Evolutionary conservation across 345 rosid genomes (phyloP).

Genomic region (Ceriops decandra): DNA sequence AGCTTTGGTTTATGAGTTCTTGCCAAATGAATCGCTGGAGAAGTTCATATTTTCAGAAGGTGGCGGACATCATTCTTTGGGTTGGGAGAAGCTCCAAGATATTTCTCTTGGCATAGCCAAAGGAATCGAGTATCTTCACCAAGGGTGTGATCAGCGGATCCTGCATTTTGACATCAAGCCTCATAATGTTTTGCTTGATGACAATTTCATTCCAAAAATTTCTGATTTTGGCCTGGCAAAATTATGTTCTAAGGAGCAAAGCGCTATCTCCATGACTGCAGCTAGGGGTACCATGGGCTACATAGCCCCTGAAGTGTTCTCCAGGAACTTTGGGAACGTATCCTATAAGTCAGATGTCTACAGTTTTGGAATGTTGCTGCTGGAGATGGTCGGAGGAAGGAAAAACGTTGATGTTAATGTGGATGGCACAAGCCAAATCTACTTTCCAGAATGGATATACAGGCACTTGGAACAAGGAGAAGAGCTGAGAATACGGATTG

Average conservation of each 20-base stretch:
- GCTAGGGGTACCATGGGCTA: constrained; percentile 24
- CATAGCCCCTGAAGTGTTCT: constrained; percentile 19
- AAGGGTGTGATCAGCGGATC: constrained; percentile 22
- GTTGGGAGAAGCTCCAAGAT: constrained; percentile 18
- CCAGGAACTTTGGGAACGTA: constrained; percentile 18
- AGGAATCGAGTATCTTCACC: constrained; percentile 24
- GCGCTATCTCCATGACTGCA: constrained; percentile 9
- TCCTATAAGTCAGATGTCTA: constrained; percentile 18
- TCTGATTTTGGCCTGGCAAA: constrained; percentile 25
- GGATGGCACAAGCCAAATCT: constrained; percentile 1
- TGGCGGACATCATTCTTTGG: not conserved
- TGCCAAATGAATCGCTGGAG: not conserved
- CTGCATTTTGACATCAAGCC: constrained; percentile 20
- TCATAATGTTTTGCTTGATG: constrained; percentile 10
- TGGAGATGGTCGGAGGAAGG: constrained; percentile 27
- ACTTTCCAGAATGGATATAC: constrained; percentile 24
- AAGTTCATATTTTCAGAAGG: constrained; percentile 6
- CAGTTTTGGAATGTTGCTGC: constrained; percentile 18
- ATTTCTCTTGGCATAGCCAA: constrained; percentile 23
- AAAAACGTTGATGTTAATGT: constrained; percentile 1
- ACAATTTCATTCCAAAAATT: constrained; percentile 19
- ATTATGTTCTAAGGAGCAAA: constrained; percentile 9
- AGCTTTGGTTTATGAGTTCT: constrained; percentile 12
- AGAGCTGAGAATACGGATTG: constrained; percentile 15
- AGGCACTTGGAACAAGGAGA: constrained; percentile 16